These are phyloP conservation scores for Candida nonsorbophila DNA, from an alignment of 805 yeast species.

Conservation along the genomic window DNA sequence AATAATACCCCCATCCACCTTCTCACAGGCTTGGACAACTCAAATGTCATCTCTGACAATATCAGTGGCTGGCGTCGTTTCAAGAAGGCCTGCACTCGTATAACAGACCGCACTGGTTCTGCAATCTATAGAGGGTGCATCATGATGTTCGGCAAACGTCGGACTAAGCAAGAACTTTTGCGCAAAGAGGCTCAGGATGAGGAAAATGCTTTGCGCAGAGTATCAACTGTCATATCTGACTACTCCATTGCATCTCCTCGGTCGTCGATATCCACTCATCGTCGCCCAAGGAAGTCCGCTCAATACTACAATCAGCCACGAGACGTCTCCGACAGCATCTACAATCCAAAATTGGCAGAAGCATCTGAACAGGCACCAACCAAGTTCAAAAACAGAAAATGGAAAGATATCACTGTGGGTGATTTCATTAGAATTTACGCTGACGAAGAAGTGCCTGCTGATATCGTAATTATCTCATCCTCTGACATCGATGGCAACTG, in stretches of 20 bases:
- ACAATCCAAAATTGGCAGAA: no score
- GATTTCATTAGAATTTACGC: slow-evolving; percentile 65
- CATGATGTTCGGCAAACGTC: slow-evolving; percentile 18
- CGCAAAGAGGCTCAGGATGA: slow-evolving; percentile 19
- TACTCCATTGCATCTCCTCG: slow-evolving; percentile 1
- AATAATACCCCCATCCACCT: slow-evolving; percentile 62
- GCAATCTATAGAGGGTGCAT: slow-evolving; percentile 18
- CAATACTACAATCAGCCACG: no score
- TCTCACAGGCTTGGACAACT: slow-evolving; percentile 49
- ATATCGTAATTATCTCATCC: slow-evolving; percentile 56
- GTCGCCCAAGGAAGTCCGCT: no score
- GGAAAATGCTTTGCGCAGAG: slow-evolving; percentile 26
- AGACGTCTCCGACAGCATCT: slow-evolving; percentile 5
- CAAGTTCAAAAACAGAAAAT: slow-evolving; percentile 48
- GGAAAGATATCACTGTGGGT: slow-evolving; percentile 74
- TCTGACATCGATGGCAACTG: slow-evolving; percentile 67
- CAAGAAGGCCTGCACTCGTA: slow-evolving; percentile 52
- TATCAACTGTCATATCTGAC: slow-evolving; percentile 34
- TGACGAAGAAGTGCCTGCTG: slow-evolving; percentile 81
- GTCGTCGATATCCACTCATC: no score
- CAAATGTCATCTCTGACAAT: slow-evolving; percentile 50
- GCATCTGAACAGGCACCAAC: no score
- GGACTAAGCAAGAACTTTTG: slow-evolving; percentile 18
- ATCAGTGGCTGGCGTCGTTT: slow-evolving; percentile 64
- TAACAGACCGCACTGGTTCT: slow-evolving; percentile 6